Evolutionary conservation across 768 basidiomycete genomes (phyloP).

Genomic region (Mycena leptocephala): DNA sequence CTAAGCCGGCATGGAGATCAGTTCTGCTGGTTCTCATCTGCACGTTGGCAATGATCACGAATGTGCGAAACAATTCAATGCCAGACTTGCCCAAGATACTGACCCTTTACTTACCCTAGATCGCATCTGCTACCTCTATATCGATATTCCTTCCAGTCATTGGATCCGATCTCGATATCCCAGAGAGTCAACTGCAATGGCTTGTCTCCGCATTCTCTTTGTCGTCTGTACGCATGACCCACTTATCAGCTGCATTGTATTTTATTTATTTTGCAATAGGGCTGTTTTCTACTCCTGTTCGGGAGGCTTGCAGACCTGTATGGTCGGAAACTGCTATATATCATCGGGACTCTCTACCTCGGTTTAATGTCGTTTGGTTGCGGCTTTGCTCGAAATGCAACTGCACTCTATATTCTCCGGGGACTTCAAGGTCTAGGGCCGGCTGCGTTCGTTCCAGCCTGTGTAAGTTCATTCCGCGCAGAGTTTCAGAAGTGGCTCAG

Average conservation of each 20-base stretch:
- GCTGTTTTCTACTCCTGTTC: slow-evolving; percentile 73
- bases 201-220: slow-evolving; percentile 65
- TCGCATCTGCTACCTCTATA: slow-evolving; percentile 49
- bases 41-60: slow-evolving; percentile 54
- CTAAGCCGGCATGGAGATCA: slow-evolving; percentile 17
- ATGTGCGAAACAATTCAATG: slow-evolving; percentile 42
- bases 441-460: slow-evolving; percentile 72
- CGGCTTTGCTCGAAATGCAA: slow-evolving; percentile 64
- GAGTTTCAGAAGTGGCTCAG: neutral
- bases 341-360: slow-evolving; percentile 64
- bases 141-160: slow-evolving; percentile 54
- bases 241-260: neutral
- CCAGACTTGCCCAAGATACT: neutral
- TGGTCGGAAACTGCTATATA: slow-evolving; percentile 71
- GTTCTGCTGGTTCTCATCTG: slow-evolving; percentile 39
- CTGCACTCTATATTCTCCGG: slow-evolving; percentile 71
- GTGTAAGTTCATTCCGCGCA: slow-evolving; percentile 60
- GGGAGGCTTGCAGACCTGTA: slow-evolving; percentile 77
- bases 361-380: slow-evolving; percentile 64
- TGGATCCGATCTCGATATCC: slow-evolving; percentile 54
- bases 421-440: slow-evolving; percentile 76
- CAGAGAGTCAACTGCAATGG: slow-evolving; percentile 64
- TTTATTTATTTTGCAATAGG: slow-evolving; percentile 52
- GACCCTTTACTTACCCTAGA: slow-evolving; percentile 32
- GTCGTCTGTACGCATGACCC: slow-evolving; percentile 59